A percentile compares a stretch with the other conserved stretches of the same genome.
Conservation (phyloP, 1,139 yeast genomes). For the Candida dubliniensis region DNA sequence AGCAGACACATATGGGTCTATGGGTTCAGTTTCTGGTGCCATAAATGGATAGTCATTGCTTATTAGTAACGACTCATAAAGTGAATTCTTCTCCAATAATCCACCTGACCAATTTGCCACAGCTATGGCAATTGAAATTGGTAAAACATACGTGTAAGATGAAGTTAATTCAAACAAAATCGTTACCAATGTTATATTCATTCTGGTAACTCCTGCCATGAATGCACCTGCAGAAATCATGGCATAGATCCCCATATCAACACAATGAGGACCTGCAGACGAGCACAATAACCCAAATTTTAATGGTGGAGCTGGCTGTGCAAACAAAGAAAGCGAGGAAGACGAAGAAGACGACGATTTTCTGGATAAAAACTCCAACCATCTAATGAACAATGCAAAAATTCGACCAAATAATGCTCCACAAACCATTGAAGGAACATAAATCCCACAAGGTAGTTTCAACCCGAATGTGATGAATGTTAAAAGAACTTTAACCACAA, state of each 20-base stretch:
- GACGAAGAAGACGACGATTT: no score
- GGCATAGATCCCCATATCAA: slow-evolving; percentile 63
- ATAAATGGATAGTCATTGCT: slow-evolving; percentile 58
- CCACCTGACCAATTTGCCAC: slow-evolving; percentile 62
- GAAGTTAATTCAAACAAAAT: slow-evolving; percentile 63
- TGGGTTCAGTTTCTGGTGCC: slow-evolving; percentile 40
- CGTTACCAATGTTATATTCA: slow-evolving; percentile 63
- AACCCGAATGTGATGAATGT: slow-evolving; percentile 61
- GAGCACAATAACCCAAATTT: slow-evolving; percentile 17
- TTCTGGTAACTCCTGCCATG: slow-evolving; percentile 68
- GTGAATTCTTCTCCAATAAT: slow-evolving; percentile 50
- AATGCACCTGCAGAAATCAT: slow-evolving; percentile 70
- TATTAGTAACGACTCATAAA: slow-evolving; percentile 52
- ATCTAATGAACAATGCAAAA: slow-evolving; percentile 50
- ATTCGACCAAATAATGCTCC: slow-evolving; percentile 66
- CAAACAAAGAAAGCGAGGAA: no score
- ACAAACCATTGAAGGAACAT: slow-evolving; percentile 68
- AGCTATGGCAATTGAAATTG: slow-evolving; percentile 57
- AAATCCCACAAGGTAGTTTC: slow-evolving; percentile 65
- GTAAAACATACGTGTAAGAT: slow-evolving; percentile 59
- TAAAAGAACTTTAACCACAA: slow-evolving; percentile 45
- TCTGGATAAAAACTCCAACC: slow-evolving; percentile 25
- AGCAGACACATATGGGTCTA: slow-evolving; percentile 33
- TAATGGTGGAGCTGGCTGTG: not conserved
- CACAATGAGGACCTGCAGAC: slow-evolving; percentile 24